Evolutionary conservation across 1,284 basidiomycete genomes (phyloP).

Genomic region (Vanrija humicola): DNA sequence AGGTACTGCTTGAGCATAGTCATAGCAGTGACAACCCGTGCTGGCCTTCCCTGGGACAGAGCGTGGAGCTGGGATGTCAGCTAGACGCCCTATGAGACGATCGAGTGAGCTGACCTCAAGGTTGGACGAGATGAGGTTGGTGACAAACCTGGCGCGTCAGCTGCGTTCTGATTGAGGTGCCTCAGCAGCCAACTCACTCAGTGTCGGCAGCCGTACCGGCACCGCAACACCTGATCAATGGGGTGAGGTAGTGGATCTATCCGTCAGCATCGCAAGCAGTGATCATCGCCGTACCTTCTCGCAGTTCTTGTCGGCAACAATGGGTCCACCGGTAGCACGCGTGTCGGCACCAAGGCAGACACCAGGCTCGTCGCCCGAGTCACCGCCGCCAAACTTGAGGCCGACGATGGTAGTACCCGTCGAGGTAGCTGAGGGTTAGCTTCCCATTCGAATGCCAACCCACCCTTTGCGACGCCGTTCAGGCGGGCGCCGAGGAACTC

Average conservation of each 20-base stretch:
- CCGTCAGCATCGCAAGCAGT: conserved; percentile 2
- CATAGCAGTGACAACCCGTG: conserved; percentile 93
- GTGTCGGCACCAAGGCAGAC: conserved; percentile 97
- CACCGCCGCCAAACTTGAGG: conserved; percentile 67
- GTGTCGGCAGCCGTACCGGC: conserved; percentile 98
- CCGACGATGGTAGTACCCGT: conserved; percentile 97
- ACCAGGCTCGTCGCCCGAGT: conserved; percentile 64
- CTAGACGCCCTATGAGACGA: too few relatives aligned
- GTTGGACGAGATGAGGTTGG: conserved; percentile 87
- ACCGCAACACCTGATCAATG: conserved; percentile 94
- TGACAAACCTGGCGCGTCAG: conserved; percentile 60
- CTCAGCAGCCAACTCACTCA: conserved; percentile 52
- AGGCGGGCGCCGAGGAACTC: conserved; percentile 58
- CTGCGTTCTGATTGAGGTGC: not conserved
- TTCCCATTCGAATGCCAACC: conserved; percentile 1
- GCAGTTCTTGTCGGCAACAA: conserved; percentile 99
- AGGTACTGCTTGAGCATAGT: conserved; percentile 92
- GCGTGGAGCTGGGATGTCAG: conserved; percentile 60
- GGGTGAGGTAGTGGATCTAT: conserved; percentile 94
- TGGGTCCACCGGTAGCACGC: conserved; percentile 86
- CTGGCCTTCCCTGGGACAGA: conserved; percentile 77
- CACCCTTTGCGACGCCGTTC: conserved; percentile 51
- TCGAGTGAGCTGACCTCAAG: conserved; percentile 65
- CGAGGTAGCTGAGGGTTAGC: conserved; percentile 66
- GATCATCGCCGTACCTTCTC: conserved; percentile 70